Evolutionary conservation across 257 asterid species (phyloP), one percentile per base, ranked within the genome.

Genomic region (Ligustrum vulgare): DNA sequence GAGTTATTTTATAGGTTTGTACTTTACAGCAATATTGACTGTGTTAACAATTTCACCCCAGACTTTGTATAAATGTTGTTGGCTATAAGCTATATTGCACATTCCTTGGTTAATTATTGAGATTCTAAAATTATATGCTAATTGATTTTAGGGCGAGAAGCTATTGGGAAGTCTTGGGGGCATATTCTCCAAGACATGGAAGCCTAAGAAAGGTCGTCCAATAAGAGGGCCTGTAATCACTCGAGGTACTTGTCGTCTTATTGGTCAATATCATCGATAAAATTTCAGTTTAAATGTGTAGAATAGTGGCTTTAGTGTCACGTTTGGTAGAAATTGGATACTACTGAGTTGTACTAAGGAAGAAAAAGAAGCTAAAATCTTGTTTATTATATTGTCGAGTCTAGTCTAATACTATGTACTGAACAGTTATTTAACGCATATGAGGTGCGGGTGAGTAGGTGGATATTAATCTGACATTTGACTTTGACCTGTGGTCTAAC

Each of bases 81-180:
- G 33, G 58, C 25, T 82, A 33, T 43, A n/a, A n/a, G 66, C 6
- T 16, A 12, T 51, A 12, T 23, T 32, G 56, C 49, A 60, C 15
- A 28, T 25, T 41, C 64, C 67, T 54, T 36, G 36, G 33, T 35
- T 43, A 72, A 47, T 22, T 74, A 74, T 70, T 34, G 20, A 63
- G 47, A 56, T 68, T 69, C 49, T 41, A 66, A 74, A 76, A 63
- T 66, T 76, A 39, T 73, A 74, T 70, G 36, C 75, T 75, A 23
- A 71, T 70, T 82, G 70, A 35, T 82, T 82, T 76, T 83, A 95
- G 99, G 97, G 99, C 56, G 99, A 95, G 85, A 95, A 91, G 84
- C 91, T 95, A 70, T 82, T 95, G 89, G 97, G 99, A 80, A 95
- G 86, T 85, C 97, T 95, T 74, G 98, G 98, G 71, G 98, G 99